Conservation (phyloP, 306 rosid genomes). For the Cucurbita pepo region DNA sequence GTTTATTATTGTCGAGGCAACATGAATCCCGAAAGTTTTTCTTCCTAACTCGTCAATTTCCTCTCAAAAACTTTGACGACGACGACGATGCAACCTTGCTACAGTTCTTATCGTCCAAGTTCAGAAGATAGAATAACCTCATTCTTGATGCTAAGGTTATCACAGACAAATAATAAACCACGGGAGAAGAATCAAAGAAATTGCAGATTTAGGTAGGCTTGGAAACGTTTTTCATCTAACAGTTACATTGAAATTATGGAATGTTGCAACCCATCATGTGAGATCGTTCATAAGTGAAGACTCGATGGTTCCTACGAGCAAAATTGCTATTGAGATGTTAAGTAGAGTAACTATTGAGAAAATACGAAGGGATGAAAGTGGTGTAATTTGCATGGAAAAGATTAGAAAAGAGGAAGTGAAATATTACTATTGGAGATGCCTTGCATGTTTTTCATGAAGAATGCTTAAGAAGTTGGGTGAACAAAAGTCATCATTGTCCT, state of each 20-base stretch:
- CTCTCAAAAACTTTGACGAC: too few species aligned
- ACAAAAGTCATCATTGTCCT: slow-evolving; percentile 1
- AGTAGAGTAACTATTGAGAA: neutral
- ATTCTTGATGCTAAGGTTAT: too few species aligned
- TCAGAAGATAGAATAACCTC: too few species aligned
- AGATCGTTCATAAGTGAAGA: neutral
- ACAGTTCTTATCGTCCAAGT: too few species aligned
- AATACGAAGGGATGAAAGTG: neutral
- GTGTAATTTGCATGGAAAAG: slow-evolving; percentile 6
- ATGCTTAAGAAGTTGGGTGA: slow-evolving; percentile 6
- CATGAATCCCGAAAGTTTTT: too few species aligned
- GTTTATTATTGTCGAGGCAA: too few species aligned
- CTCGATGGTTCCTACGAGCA: neutral
- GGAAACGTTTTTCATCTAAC: too few species aligned
- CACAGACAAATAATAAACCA: too few species aligned
- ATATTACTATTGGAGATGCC: neutral
- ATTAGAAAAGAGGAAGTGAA: neutral
- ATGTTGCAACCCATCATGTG: neutral
- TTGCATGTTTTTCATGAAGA: slow-evolving; percentile 8
- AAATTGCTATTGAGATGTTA: neutral
- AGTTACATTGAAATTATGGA: neutral
- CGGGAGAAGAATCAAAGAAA: too few species aligned
- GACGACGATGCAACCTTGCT: too few species aligned
- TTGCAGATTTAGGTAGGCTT: too few species aligned
- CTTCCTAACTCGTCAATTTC: too few species aligned